A percentile compares a stretch with the other conserved stretches of the same genome.
phyloP scores from a whole-genome alignment of 2,329 filamentous ascomycete species.

The Epichloe sibirici region DNA sequence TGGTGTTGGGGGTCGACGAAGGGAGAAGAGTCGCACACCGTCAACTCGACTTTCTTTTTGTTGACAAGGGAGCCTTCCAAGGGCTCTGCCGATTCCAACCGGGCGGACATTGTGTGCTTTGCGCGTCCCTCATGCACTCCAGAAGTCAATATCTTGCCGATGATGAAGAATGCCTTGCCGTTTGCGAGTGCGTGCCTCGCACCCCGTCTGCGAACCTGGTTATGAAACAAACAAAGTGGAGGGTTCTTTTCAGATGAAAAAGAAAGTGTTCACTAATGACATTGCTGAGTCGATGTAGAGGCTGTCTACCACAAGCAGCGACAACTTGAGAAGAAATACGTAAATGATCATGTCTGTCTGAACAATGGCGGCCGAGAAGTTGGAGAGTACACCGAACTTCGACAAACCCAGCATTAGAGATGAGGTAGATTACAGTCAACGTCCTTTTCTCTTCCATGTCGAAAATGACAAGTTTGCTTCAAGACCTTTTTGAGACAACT shows the following conservation, averaged over 20 bases:
- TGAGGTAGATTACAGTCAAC: constrained; percentile 12
- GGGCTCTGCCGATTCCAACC: neutral
- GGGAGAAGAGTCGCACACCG: neutral
- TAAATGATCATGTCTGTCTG: neutral
- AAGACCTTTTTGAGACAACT: neutral
- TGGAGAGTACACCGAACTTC: constrained; percentile 17
- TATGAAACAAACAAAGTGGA: constrained; percentile 5
- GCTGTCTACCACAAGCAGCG: neutral
- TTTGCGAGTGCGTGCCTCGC: neutral
- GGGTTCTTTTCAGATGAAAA: constrained; percentile 3
- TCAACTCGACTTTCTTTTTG: neutral
- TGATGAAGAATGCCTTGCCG: neutral
- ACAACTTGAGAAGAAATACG: neutral
- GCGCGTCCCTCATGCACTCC: neutral
- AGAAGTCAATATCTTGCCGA: neutral
- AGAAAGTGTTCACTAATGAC: constrained; percentile 4
- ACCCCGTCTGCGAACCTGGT: constrained; percentile 16
- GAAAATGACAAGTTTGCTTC: neutral
- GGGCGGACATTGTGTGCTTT: neutral
- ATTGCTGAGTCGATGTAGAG: constrained; percentile 3
- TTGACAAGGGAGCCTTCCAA: neutral
- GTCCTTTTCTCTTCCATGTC: neutral
- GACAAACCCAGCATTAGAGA: constrained; percentile 18
- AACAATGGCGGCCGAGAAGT: constrained; percentile 15
- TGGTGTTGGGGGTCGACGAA: neutral